phyloP scores from a whole-genome alignment of 495 filamentous ascomycete species.

The Lophiostoma macrostomum region DNA sequence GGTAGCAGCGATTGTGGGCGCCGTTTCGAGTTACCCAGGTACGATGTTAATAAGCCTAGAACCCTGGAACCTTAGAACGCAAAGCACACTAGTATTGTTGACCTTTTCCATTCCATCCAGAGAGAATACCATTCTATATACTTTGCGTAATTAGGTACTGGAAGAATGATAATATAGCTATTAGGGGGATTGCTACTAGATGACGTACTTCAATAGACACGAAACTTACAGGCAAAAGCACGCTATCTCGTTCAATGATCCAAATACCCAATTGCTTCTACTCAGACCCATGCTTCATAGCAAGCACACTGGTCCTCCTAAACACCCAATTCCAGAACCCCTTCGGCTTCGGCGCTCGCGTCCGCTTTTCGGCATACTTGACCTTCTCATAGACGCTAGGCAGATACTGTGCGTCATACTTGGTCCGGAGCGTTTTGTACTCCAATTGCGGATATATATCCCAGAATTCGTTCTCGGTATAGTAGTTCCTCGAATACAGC shows the following conservation, averaged over 20 bases:
- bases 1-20: no score
- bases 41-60: no score
- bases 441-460: slow-evolving; percentile 47
- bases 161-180: no score
- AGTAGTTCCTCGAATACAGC: slow-evolving; percentile 58
- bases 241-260: background rate
- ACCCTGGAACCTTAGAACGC: no score
- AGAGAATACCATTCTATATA: no score
- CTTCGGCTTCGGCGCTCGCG: background rate
- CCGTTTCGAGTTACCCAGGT: no score
- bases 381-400: slow-evolving; percentile 56
- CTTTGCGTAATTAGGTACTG: no score
- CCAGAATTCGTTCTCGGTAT: slow-evolving; percentile 56
- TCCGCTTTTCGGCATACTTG: slow-evolving; percentile 28
- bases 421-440: slow-evolving; percentile 50
- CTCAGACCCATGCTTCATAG: background rate
- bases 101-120: no score
- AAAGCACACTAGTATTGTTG: no score
- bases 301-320: background rate
- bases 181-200: no score
- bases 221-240: no score
- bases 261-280: background rate
- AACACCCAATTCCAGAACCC: slow-evolving; percentile 8
- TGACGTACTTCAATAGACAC: no score
- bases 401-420: slow-evolving; percentile 50